Conservation (phyloP, 495 filamentous ascomycete species). For the Aspergillus carlsbadensis region DNA sequence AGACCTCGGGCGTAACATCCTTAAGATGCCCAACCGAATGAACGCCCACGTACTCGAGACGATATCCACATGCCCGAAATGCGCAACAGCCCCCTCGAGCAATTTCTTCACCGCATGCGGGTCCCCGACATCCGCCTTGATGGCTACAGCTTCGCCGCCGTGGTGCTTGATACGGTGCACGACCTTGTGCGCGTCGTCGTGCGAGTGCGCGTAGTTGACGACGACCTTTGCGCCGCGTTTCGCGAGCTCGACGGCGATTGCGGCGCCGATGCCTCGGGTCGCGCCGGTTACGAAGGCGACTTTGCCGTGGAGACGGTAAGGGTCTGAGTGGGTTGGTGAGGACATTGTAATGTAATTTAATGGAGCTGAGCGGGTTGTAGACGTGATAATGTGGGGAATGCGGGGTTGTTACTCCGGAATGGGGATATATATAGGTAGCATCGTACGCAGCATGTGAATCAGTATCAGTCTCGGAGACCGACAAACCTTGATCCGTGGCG, state of each 20-base stretch:
- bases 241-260: conserved; percentile 74
- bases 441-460: too few relatives aligned
- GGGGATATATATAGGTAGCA: too few relatives aligned
- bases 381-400: too few relatives aligned
- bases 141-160: conserved; percentile 61
- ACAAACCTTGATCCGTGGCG: too few relatives aligned
- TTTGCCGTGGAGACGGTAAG: conserved; percentile 53
- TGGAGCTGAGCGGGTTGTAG: too few relatives aligned
- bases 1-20: conserved; percentile 63
- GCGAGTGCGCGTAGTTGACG: conserved; percentile 73
- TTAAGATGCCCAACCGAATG: conserved; percentile 49
- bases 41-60: conserved; percentile 60
- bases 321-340: too few relatives aligned
- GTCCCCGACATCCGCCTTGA: conserved; percentile 74
- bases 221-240: conserved; percentile 68
- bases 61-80: conserved; percentile 72
- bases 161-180: conserved; percentile 58
- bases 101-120: conserved; percentile 61
- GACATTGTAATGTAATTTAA: too few relatives aligned
- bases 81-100: conserved; percentile 64
- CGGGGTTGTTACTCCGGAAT: too few relatives aligned
- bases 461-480: too few relatives aligned
- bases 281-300: conserved; percentile 74
- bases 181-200: conserved; percentile 60
- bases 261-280: conserved; percentile 71